phyloP scores from a whole-genome alignment of 495 filamentous ascomycete genomes.

The Talaromyces trachyspermus region DNA sequence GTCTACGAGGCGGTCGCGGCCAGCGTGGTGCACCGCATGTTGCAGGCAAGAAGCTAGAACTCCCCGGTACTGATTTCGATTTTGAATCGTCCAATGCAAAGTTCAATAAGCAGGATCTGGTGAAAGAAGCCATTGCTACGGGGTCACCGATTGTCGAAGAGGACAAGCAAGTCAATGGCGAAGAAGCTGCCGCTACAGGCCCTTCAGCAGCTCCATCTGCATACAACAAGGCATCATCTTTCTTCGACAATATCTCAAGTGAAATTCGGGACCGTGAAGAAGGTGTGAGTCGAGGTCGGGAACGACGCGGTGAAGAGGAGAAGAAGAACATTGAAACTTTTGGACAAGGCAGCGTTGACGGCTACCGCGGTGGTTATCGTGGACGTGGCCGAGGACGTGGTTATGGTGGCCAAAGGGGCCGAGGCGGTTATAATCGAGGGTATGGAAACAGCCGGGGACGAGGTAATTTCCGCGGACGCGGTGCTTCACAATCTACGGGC shows the following conservation, averaged over 20 bases:
- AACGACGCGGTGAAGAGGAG: conserved; percentile 88
- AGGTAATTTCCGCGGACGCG: conserved; percentile 31
- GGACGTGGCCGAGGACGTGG: conserved; percentile 65
- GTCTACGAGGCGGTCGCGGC: conserved; percentile 47
- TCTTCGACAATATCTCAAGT: conserved; percentile 97
- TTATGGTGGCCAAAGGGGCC: too few relatives aligned
- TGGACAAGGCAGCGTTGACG: conserved; percentile 93
- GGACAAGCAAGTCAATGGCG: conserved; percentile 22
- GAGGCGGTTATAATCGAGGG: conserved; percentile 46
- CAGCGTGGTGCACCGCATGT: conserved; percentile 46
- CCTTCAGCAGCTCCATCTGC: conserved; percentile 32
- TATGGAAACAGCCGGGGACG: conserved; percentile 31
- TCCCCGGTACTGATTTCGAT: conserved; percentile 86
- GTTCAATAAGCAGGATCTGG: conserved; percentile 95
- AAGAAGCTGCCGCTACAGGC: conserved; percentile 11
- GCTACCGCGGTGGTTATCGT: conserved; percentile 66
- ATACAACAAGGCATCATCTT: conserved; percentile 80
- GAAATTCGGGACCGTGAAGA: conserved; percentile 89
- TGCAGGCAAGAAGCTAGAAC: conserved; percentile 64
- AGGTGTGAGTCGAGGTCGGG: conserved; percentile 63
- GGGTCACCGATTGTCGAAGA: conserved; percentile 60
- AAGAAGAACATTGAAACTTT: conserved; percentile 98
- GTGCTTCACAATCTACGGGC: conserved; percentile 34
- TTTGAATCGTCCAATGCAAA: conserved; percentile 90
- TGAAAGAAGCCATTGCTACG: conserved; percentile 80